Base-by-base conservation (phyloP, 1,139 yeast genomes). In the Debaryomyces nepalensis region DNA sequence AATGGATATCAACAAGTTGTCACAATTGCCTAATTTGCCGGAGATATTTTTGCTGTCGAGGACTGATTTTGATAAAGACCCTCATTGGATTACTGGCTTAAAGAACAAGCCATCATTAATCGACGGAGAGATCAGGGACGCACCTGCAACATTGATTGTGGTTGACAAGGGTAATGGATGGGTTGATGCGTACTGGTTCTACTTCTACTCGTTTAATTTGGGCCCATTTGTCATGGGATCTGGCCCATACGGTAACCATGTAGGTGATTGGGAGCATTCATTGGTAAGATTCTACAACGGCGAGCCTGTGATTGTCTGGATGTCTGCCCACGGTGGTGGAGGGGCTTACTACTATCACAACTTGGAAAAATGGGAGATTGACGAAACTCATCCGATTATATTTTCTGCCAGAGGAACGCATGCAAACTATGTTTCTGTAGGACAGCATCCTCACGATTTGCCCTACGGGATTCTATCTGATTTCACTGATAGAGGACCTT, bases 241-340 rank as follows among this genome's bases (percentile, higher is more conserved):
- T 30, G 99, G 99, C 0, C 99, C 99, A 0, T 93, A 86, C 68
- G 99, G 99, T 0, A 87, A 91, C 58, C 99, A 93, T 57, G 82
- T 93, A 23, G 99, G 98, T 4, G 99, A 93, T 66, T 93, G 99
- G 99, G 99, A 93, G 55, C 99, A 93, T 61, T 82, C 96, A 3
- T 67, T 93, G 31, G 95, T 90, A 9, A 71, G 99, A 24, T 93
- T 87, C 60, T 78, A 82, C 53, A 77, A 86, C 4, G 96, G 97
- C 0, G 68, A 74, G 47, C 98, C 99, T 0, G 74, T 83, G n/a
- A 78, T 86, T 44, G 82, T 91, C n/a, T 93, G 98, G 98, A 87
- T 93, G 95, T 86, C 95, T 22, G 98, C 98, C 0, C 99, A 93
- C 64, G 96, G 97, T 1, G 97, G 98, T 8, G 99, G 99, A 3